Percentiles rank a stretch among this genome's conserved stretches.
These are phyloP conservation scores for Rhizopogon salebrosus DNA, from an alignment of 768 basidiomycete genomes.

Conservation along the genomic window DNA sequence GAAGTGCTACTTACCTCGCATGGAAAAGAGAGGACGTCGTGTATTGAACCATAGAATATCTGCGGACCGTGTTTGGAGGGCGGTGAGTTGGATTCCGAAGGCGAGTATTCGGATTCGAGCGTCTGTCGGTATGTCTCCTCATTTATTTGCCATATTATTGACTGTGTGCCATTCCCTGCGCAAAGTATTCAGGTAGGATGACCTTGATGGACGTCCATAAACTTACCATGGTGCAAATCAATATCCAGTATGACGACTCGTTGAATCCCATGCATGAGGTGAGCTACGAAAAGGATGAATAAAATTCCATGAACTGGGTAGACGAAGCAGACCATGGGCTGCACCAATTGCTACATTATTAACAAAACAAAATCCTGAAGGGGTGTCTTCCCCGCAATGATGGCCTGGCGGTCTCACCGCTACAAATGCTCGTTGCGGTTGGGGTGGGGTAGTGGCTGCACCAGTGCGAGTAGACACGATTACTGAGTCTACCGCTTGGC, in stretches of 20 bases:
- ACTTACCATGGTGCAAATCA: conserved; percentile 32
- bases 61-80: conserved; percentile 41
- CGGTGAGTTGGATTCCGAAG: conserved; percentile 28
- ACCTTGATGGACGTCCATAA: neutral
- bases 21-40: conserved; percentile 88
- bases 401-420: conserved; percentile 89
- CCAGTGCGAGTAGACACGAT: conserved; percentile 22
- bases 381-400: conserved; percentile 87
- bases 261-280: conserved; percentile 72
- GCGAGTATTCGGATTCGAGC: conserved; percentile 42
- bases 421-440: conserved; percentile 61
- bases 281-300: conserved; percentile 44
- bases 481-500: conserved; percentile 81
- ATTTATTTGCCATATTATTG: conserved; percentile 87
- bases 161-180: conserved; percentile 90
- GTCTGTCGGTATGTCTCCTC: conserved; percentile 74
- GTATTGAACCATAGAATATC: conserved; percentile 88
- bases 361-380: conserved; percentile 92
- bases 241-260: conserved; percentile 88
- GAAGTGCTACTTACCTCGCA: conserved; percentile 62
- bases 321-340: conserved; percentile 65
- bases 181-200: neutral
- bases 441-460: conserved; percentile 13
- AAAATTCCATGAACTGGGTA: neutral
- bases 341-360: conserved; percentile 91